phyloP scores from a whole-genome alignment of 768 basidiomycete species.

The Chalciporus sphaerocephalus region DNA sequence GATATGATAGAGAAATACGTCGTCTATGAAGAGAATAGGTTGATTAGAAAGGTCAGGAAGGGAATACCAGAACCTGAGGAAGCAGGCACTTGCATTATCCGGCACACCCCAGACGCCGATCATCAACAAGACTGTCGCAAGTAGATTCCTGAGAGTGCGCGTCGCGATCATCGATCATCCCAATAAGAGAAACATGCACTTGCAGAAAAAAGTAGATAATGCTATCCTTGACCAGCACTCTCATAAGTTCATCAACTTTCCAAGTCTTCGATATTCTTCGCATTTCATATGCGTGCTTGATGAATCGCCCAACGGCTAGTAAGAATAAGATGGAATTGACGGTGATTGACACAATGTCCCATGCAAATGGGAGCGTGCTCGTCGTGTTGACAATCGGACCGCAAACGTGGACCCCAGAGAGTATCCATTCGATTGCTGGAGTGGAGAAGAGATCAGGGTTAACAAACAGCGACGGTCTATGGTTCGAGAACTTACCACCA shows the following conservation, averaged over 20 bases:
- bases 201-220: conserved; percentile 20
- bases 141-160: conserved; percentile 6
- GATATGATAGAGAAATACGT: conserved; percentile 11
- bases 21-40: not conserved
- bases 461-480: no score
- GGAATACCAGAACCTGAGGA: not conserved
- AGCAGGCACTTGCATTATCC: conserved; percentile 5
- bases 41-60: no score
- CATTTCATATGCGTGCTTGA: conserved; percentile 9
- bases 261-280: conserved; percentile 6
- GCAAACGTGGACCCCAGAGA: conserved; percentile 17
- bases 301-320: conserved; percentile 13
- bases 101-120: conserved; percentile 13
- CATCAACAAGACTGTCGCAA: conserved; percentile 16
- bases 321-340: conserved; percentile 13
- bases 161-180: not conserved
- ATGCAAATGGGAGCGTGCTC: conserved; percentile 11
- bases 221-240: conserved; percentile 15
- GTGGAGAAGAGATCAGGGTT: not conserved
- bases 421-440: conserved; percentile 14
- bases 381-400: conserved; percentile 1
- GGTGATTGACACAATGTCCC: conserved; percentile 11
- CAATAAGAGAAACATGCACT: not conserved
- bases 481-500: conserved; percentile 1
- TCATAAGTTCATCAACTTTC: conserved; percentile 13